Base-by-base conservation (phyloP, 2,329 filamentous ascomycete genomes). In the Myriosclerotinia duriaeana region DNA sequence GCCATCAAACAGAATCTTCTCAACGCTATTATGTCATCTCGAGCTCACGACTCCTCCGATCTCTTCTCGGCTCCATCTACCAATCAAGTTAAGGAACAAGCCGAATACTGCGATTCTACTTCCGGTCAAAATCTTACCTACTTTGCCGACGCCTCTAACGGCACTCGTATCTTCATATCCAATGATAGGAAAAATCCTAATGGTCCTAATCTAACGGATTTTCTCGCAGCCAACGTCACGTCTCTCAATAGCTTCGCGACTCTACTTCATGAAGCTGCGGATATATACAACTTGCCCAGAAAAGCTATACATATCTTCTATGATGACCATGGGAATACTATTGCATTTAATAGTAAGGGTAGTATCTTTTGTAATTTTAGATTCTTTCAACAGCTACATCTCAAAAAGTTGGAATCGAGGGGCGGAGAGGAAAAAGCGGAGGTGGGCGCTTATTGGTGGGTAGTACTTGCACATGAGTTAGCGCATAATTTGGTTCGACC, bases 311-410 rank as follows among this genome's bases (percentile, higher is more conserved):
- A 96, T 76, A 90, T 98, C 61, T 98, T 94, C 79, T 92, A 93
- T 73, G 93, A 97, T 72, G 86, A 89, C 52, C 78, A 80, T 3
- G 91, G 92, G 5, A 86, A 85, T 66, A 93, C 92, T 0, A 97
- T 99, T 69, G 95, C 94, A 0, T 99, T 99, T 82, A 99, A 99
- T 76, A 85, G 86, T 11, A 86, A 84, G 50, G 93, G 94, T 48
- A 92, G 89, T 73, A 85, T 99, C 40, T 99, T 98, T 80, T 97
- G 93, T 82, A 99, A 99, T 75, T 84, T 96, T 70, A 84, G 91
- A 22, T 97, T 92, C 81, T 98, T 93, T 77, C 79, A 89, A 68
- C 88, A 94, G 74, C 79, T 97, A 42, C 94, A 98, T 74, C 81
- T 86, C 54, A 74, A 79, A 17, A 78, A 81, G 69, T 77, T 87